Conservation (phyloP, 805 yeast genomes). For the Wickerhamiella brachini region DNA sequence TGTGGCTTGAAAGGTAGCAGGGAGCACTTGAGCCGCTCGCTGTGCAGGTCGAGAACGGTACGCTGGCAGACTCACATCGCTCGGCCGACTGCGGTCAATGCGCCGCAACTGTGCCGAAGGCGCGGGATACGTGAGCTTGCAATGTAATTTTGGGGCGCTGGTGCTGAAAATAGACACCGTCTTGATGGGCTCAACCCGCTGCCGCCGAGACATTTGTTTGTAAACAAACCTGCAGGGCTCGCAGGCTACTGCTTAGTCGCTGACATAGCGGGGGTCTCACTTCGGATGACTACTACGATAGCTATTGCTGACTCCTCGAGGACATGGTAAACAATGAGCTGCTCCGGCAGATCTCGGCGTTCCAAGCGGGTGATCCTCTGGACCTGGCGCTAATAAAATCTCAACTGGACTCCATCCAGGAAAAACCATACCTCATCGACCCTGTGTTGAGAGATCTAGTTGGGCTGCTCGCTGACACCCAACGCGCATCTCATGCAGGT, state of each 20-base stretch:
- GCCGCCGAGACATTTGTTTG: neutral
- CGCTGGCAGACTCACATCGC: slow-evolving; percentile 17
- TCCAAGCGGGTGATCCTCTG: neutral
- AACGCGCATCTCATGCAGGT: neutral
- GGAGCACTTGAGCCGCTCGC: slow-evolving; percentile 14
- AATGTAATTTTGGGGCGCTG: slow-evolving; percentile 18
- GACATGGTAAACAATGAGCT: neutral
- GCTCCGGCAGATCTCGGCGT: neutral
- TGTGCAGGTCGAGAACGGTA: slow-evolving; percentile 8
- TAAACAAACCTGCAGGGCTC: neutral
- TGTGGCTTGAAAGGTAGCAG: slow-evolving; percentile 22
- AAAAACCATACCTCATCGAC: slow-evolving; percentile 10
- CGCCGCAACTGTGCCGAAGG: slow-evolving; percentile 13
- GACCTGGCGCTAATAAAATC: neutral
- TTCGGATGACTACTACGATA: too few relatives aligned
- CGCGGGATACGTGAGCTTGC: slow-evolving; percentile 19
- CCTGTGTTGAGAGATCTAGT: slow-evolving; percentile 4
- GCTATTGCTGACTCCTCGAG: too few relatives aligned
- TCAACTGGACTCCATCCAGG: neutral
- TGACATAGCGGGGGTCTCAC: too few relatives aligned
- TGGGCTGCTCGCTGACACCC: slow-evolving; percentile 1
- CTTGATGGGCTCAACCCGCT: slow-evolving; percentile 3
- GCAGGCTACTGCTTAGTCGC: too few relatives aligned
- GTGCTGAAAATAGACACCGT: slow-evolving; percentile 15
- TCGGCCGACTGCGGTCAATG: slow-evolving; percentile 19